Base-by-base conservation (phyloP, 2,329 filamentous ascomycete genomes). In the Macrophomina phaseolina region DNA sequence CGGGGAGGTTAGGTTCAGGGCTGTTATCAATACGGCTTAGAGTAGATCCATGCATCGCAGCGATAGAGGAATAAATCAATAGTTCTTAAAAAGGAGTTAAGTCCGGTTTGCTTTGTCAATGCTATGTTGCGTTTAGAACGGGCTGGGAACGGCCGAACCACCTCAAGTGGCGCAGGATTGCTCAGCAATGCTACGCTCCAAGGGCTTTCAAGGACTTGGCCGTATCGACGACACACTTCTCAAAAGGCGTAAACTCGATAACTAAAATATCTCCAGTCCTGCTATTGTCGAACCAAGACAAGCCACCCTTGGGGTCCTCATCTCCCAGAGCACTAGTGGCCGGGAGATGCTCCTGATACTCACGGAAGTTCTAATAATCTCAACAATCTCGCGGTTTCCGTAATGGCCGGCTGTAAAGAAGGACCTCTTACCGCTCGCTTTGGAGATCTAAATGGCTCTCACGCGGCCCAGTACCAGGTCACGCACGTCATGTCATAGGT, bases 391-490 rank as follows among this genome's bases (percentile, higher is more conserved):
- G 55, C 73, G 70, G 45, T 73, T 72, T 18, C 69, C 69, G 60
- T 72, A 77, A 14, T 84, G 79, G 0, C 83, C 84, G 0, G 82
- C 82, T 0, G 87, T 83, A 51, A 90, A 73, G 71, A 89, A 86
- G 75, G 88, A 89, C 1, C 89, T 81, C 73, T 87, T 82, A 5
- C 83, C 85, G 0, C 84, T 86, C 5, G 80, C 80, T 30, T 83
- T 83, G 1, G 84, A 80, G 2, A 83, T 75, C 55, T 84, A 79
- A 1, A 80, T 77, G 0, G 86, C 85, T 28, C 80, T 80, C 28
- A 90, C 81, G 69, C 90, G 78, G 1, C 75, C 77, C n/a, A 70
- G 61, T 1, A 74, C 87, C 0, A 77, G 71, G 66, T 79, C 77
- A 36, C 76, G 71, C 9, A 79, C 77, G 67, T 80, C 77, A 9